Percentiles rank a stretch among this genome's conserved stretches.
Evolutionary conservation across 1,284 basidiomycete species (phyloP).

Genomic region (Apiotrichum brassicae): DNA sequence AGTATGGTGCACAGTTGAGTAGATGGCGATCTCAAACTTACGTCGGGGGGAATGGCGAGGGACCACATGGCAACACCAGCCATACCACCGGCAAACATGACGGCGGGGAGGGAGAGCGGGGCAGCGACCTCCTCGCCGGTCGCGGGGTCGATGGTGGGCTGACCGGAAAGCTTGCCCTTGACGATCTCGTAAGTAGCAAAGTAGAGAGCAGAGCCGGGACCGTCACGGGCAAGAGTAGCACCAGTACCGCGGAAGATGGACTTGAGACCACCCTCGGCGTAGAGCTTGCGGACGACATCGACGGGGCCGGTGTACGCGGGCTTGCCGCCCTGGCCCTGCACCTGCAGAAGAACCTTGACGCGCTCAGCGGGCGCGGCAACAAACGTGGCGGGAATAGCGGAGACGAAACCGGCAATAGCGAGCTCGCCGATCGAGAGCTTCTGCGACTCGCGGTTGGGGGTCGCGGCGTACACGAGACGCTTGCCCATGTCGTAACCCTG

Average conservation of each 20-base stretch:
- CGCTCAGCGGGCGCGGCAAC: conserved; percentile 93
- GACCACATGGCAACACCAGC: conserved; percentile 99
- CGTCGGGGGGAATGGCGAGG: conserved; percentile 88
- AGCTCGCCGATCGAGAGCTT: conserved; percentile 73
- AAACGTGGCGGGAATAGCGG: conserved; percentile 85
- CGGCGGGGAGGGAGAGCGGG: conserved; percentile 77
- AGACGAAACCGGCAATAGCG: conserved; percentile 88
- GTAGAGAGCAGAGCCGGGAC: conserved; percentile 94
- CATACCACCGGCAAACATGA: conserved; percentile 86
- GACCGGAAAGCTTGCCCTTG: conserved; percentile 64
- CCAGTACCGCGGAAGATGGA: conserved; percentile 90
- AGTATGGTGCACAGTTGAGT: too few species aligned
- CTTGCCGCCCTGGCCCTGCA: conserved; percentile 77
- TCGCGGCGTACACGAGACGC: conserved; percentile 66
- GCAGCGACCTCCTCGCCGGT: conserved; percentile 60
- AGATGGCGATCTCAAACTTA: too few species aligned
- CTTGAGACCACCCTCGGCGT: conserved; percentile 86
- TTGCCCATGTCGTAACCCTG: conserved; percentile 94
- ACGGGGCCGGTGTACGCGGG: conserved; percentile 83
- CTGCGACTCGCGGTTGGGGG: conserved; percentile 46
- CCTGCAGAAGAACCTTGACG: conserved; percentile 93
- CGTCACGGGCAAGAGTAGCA: conserved; percentile 89
- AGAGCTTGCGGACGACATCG: conserved; percentile 85
- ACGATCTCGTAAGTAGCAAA: conserved; percentile 95
- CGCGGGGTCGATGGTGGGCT: conserved; percentile 23